Evolutionary conservation across 2,329 filamentous ascomycete genomes (phyloP).

Genomic region (Fonsecaea pugnacius): DNA sequence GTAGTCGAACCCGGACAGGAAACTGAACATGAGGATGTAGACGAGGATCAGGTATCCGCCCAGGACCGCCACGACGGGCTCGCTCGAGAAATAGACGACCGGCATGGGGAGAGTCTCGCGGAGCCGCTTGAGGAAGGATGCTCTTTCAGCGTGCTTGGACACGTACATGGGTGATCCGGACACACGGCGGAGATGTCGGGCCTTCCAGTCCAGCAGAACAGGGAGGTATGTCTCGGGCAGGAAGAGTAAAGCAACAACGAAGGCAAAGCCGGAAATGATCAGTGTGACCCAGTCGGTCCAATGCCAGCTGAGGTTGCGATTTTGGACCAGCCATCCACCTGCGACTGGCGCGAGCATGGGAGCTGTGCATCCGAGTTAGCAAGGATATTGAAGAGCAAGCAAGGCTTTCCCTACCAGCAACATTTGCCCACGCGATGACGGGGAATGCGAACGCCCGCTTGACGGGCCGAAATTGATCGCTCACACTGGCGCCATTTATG

Average conservation of each 20-base stretch:
- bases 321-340: conserved; percentile 37
- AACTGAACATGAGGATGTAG: conserved; percentile 43
- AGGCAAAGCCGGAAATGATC: conserved; percentile 3
- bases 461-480: conserved; percentile 7
- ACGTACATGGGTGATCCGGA: conserved; percentile 41
- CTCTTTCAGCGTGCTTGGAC: background rate
- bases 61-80: conserved; percentile 43
- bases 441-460: conserved; percentile 9
- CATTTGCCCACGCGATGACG: conserved; percentile 9
- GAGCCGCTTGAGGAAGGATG: background rate
- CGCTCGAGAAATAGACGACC: conserved; percentile 53
- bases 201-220: conserved; percentile 15
- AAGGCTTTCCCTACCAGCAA: conserved; percentile 6
- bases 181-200: conserved; percentile 13
- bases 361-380: background rate
- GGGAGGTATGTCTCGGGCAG: conserved; percentile 15
- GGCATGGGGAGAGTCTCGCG: conserved; percentile 35
- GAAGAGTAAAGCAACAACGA: conserved; percentile 8
- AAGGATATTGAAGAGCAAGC: conserved; percentile 41
- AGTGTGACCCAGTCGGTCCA: conserved; percentile 17
- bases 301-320: background rate
- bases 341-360: conserved; percentile 5
- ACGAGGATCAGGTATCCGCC: conserved; percentile 39
- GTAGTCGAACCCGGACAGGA: conserved; percentile 55
- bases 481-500: conserved; percentile 40